phyloP scores from a whole-genome alignment of 2,329 filamentous ascomycete genomes.

The Cercospora janseana region DNA sequence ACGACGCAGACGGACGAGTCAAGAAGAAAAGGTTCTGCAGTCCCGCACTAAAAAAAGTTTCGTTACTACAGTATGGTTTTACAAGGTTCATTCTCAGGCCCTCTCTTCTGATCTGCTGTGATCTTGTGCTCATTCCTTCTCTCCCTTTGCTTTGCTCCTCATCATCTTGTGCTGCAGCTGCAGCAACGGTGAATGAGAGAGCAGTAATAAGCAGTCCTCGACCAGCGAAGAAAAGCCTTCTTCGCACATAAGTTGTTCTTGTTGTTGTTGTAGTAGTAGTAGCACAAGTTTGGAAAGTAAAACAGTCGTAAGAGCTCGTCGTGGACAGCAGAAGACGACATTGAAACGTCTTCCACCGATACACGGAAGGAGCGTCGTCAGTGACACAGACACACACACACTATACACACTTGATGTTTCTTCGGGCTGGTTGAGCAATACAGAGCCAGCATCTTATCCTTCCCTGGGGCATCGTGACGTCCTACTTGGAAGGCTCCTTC shows the following conservation, averaged over 20 bases:
- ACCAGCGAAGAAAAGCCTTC: constrained; percentile 18
- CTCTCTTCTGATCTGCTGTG: too few relatives aligned
- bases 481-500: constrained; percentile 13
- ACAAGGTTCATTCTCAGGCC: too few relatives aligned
- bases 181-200: too few relatives aligned
- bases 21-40: background rate
- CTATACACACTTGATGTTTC: too few relatives aligned
- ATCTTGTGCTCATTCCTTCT: constrained; percentile 3
- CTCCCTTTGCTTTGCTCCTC: constrained; percentile 6
- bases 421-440: constrained; percentile 19
- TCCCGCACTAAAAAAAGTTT: background rate
- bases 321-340: background rate
- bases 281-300: constrained; percentile 11
- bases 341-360: background rate
- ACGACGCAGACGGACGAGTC: too few relatives aligned
- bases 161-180: constrained; percentile 6
- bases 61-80: constrained; percentile 10
- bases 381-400: too few relatives aligned
- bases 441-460: constrained; percentile 14
- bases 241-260: background rate
- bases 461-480: background rate
- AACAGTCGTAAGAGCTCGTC: constrained; percentile 8
- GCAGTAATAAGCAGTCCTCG: constrained; percentile 11
- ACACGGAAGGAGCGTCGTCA: background rate
- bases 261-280: constrained; percentile 1